These are phyloP conservation scores for Batrachochytrium dendrobatidis DNA, from an alignment of 371 early-diverging fungal genomes.

Conservation along the genomic window DNA sequence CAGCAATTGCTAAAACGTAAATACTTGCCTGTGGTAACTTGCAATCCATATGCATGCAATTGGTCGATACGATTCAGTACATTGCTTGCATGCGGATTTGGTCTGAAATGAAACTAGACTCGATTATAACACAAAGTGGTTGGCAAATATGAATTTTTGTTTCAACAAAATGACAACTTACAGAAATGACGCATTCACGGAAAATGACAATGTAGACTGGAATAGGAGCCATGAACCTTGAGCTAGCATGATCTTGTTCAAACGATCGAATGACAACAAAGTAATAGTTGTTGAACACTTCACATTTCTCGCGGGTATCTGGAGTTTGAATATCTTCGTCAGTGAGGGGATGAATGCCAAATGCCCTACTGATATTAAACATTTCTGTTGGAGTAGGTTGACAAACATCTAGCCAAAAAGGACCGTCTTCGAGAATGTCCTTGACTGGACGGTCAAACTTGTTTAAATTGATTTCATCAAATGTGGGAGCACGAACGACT, in stretches of 20 bases:
- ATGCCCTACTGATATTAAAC: slow-evolving; percentile 29
- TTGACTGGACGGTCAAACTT: slow-evolving; percentile 5
- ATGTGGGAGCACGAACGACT: slow-evolving; percentile 10
- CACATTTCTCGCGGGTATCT: slow-evolving; percentile 89
- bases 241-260: slow-evolving; percentile 46
- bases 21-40: slow-evolving; percentile 27
- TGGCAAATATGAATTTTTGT: neutral
- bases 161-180: slow-evolving; percentile 22
- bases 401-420: slow-evolving; percentile 85
- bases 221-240: slow-evolving; percentile 61
- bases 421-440: slow-evolving; percentile 22
- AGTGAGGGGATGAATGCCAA: slow-evolving; percentile 83
- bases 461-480: slow-evolving; percentile 19
- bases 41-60: slow-evolving; percentile 53
- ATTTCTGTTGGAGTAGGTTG: slow-evolving; percentile 77
- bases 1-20: neutral
- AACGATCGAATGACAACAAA: slow-evolving; percentile 73
- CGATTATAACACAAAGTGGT: no score
- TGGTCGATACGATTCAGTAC: slow-evolving; percentile 70
- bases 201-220: slow-evolving; percentile 78
- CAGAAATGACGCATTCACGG: slow-evolving; percentile 68
- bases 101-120: slow-evolving; percentile 65
- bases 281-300: slow-evolving; percentile 81
- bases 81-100: slow-evolving; percentile 63
- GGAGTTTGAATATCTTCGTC: slow-evolving; percentile 85